phyloP scores from a whole-genome alignment of 768 basidiomycete genomes.

The Boletus rufocinnamomeus region DNA sequence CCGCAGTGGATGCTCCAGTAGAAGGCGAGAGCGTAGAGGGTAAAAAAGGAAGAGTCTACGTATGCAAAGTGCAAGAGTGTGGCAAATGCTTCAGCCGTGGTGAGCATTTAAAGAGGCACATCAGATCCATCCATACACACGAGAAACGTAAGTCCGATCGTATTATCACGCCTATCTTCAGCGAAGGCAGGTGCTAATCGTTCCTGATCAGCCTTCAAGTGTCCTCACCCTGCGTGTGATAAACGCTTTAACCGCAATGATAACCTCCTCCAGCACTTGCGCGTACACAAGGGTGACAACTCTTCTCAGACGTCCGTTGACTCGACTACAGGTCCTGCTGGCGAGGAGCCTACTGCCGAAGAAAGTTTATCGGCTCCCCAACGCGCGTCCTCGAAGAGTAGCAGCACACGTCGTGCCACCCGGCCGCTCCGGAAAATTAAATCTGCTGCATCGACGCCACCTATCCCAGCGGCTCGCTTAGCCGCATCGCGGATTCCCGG shows the following conservation, averaged over 20 bases:
- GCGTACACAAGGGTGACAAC: conserved; percentile 57
- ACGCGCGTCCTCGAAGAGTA: conserved; percentile 28
- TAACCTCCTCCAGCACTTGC: conserved; percentile 77
- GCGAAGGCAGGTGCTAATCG: conserved; percentile 22
- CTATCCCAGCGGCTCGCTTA: conserved; percentile 35
- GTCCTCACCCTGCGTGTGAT: conserved; percentile 64
- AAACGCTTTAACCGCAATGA: conserved; percentile 80
- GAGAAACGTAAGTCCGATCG: conserved; percentile 65
- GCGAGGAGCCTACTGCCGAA: conserved; percentile 27
- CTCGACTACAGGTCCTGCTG: conserved; percentile 26
- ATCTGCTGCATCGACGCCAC: conserved; percentile 38
- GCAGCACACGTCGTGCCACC: conserved; percentile 28
- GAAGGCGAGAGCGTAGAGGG: conserved; percentile 33
- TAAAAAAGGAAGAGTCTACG: conserved; percentile 44
- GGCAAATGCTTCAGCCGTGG: conserved; percentile 73
- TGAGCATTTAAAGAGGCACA: conserved; percentile 77
- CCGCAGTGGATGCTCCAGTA: conserved; percentile 33
- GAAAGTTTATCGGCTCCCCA: conserved; percentile 25
- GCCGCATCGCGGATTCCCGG: conserved; percentile 36
- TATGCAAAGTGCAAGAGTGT: conserved; percentile 69
- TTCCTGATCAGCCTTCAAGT: conserved; percentile 63
- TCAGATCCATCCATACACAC: conserved; percentile 72
- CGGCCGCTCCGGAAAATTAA: conserved; percentile 38
- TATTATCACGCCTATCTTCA: conserved; percentile 18
- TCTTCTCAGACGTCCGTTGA: conserved; percentile 38